These are phyloP conservation scores for Leptographium procerum DNA, from an alignment of 2,329 filamentous ascomycete species.

Conservation along the genomic window DNA sequence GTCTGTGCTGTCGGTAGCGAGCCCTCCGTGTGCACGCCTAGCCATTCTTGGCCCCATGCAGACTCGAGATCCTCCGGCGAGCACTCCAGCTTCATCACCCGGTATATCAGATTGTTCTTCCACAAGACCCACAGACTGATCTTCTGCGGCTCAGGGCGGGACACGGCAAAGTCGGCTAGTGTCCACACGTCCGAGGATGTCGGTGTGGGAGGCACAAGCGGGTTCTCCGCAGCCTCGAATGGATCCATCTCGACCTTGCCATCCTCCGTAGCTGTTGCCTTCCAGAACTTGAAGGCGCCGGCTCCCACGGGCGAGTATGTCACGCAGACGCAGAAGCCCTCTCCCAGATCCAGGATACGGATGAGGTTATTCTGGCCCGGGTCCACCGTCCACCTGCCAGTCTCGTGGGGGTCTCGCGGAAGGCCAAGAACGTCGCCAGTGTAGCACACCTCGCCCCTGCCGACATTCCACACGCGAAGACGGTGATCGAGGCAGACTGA, in stretches of 20 bases:
- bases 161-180: constrained; percentile 62
- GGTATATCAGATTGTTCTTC: constrained; percentile 74
- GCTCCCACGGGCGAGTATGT: constrained; percentile 82
- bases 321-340: constrained; percentile 49
- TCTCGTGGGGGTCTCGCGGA: constrained; percentile 53
- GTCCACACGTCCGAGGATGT: constrained; percentile 70
- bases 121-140: constrained; percentile 61
- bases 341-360: constrained; percentile 51
- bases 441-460: constrained; percentile 65
- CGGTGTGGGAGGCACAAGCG: constrained; percentile 56
- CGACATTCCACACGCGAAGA: constrained; percentile 78
- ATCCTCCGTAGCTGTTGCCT: constrained; percentile 52
- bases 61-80: constrained; percentile 50
- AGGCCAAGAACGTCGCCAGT: constrained; percentile 69
- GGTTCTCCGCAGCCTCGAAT: constrained; percentile 42
- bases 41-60: constrained; percentile 61
- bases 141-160: constrained; percentile 33
- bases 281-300: constrained; percentile 93
- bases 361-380: constrained; percentile 69
- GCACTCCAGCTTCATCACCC: constrained; percentile 63
- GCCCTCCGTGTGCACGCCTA: constrained; percentile 50
- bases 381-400: constrained; percentile 65
- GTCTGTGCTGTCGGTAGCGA: constrained; percentile 40
- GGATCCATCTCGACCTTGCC: constrained; percentile 49
- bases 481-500: constrained; percentile 84